phyloP scores from a whole-genome alignment of 2,329 filamentous ascomycete genomes.

The Venturia carpophila region DNA sequence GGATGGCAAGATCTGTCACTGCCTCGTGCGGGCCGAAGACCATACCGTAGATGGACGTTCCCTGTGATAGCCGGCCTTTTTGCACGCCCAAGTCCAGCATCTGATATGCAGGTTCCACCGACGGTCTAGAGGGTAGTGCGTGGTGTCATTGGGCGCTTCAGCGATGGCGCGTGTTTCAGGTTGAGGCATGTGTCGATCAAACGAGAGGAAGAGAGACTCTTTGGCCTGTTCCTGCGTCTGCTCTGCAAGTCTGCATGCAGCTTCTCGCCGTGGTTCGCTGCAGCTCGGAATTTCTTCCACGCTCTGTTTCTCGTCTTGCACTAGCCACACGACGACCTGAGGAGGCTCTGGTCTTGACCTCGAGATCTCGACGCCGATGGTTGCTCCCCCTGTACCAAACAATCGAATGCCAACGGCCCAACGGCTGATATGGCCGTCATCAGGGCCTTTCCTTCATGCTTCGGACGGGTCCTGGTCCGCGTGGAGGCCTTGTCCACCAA shows the following conservation, averaged over 20 bases:
- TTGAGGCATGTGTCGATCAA: constrained; percentile 11
- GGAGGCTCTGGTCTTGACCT: not conserved
- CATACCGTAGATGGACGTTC: too few species aligned
- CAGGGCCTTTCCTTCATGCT: constrained; percentile 1
- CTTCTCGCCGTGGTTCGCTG: not conserved
- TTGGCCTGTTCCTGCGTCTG: not conserved
- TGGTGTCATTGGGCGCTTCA: constrained; percentile 3
- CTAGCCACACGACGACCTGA: constrained; percentile 6
- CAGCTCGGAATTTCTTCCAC: not conserved
- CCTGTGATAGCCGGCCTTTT: too few species aligned
- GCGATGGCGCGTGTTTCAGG: constrained; percentile 12
- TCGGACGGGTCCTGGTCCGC: not conserved
- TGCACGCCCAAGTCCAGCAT: not conserved
- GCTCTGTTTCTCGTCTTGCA: not conserved
- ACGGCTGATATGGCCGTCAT: not conserved
- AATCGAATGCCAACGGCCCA: not conserved
- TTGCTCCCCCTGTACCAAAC: not conserved
- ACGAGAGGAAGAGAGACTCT: constrained; percentile 1
- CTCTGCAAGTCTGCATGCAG: constrained; percentile 5
- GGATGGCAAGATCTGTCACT: not conserved
- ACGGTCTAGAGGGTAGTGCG: not conserved
- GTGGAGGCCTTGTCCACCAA: constrained; percentile 3
- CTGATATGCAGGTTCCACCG: not conserved
- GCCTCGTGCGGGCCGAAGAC: not conserved
- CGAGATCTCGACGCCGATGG: not conserved